Evolutionary conservation across 495 filamentous ascomycete genomes (phyloP), one percentile per base, ranked within the genome.

Genomic region (Bacidia rubella): DNA sequence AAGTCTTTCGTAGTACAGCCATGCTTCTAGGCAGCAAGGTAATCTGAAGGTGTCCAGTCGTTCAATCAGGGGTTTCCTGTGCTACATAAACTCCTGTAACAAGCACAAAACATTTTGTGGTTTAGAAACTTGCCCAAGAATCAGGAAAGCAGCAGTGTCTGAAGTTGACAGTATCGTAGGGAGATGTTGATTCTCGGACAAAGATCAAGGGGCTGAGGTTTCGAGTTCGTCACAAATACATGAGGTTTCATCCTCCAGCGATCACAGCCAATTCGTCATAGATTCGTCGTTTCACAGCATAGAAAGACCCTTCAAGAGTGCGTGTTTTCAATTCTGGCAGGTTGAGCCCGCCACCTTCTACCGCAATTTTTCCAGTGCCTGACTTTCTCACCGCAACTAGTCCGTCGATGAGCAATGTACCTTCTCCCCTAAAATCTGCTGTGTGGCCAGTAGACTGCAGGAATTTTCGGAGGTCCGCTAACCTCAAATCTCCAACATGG

Each of bases 391-490:
- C 90, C 5, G 86, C 85, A 4, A 97, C 88, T 4, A 75, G 72
- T 15, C 85, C 86, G 58, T 97, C 89, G 48, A 99, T 81, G 21
- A 99, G 69, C 58, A 97, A 69, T 1, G 85, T 94, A 45, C 92
- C 92, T 65, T 96, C 93, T 17, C 92, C 92, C 26, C 86, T 75
- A 65, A 97, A 97, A 66, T 95, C 92, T 2, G 89, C 90, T 24
- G 73, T 86, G 65, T 95, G 87, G 1, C 90, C 90, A 20, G 82
- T 75, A 17, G 74, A 73, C 51, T 86, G 80, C 79, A 99, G 83
- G 23, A 87, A 76, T 56, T 84, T 83, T 45, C 93, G 74, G 47
- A 99, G 68, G 63, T 96, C 89, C 0, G 92, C 88, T 12, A 99
- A 74, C 17, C 92, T 75, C 17, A 97, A 71, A 61, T 99, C 92